phyloP scores from a whole-genome alignment of 164 flowering plant genomes.

The Kingdonia uniflora region DNA sequence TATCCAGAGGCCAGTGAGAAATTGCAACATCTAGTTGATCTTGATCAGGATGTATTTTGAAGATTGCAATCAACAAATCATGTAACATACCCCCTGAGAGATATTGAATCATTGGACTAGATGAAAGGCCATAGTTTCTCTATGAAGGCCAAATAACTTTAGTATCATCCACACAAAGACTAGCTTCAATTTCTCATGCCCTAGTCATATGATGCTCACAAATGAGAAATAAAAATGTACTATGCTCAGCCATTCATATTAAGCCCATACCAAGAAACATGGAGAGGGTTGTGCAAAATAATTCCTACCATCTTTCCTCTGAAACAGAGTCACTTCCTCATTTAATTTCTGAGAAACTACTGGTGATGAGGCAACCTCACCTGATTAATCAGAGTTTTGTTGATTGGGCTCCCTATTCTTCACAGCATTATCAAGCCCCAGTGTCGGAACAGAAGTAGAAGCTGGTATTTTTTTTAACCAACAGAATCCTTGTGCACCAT shows the following conservation, averaged over 20 bases:
- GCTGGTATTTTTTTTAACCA: constrained; percentile 8
- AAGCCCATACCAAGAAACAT: constrained; percentile 31
- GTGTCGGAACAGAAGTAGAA: constrained; percentile 5
- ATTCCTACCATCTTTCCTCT: constrained; percentile 20
- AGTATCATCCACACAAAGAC: constrained; percentile 55
- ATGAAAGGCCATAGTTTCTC: constrained; percentile 59
- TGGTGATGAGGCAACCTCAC: constrained; percentile 14
- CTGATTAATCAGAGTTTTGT: constrained; percentile 11
- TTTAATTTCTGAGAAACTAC: constrained; percentile 12
- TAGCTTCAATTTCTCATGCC: constrained; percentile 67
- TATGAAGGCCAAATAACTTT: constrained; percentile 92
- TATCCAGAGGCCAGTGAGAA: constrained; percentile 70
- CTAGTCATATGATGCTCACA: constrained; percentile 56
- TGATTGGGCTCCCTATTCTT: constrained; percentile 10
- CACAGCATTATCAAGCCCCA: constrained; percentile 10
- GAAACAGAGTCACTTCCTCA: constrained; percentile 19
- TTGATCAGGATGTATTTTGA: constrained; percentile 76
- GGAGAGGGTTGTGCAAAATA: constrained; percentile 17
- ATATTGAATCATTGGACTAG: constrained; percentile 63
- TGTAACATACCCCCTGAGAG: constrained; percentile 66
- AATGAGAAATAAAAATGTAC: constrained; percentile 44
- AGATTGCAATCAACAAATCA: constrained; percentile 72
- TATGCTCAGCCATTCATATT: constrained; percentile 78
- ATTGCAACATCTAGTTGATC: constrained; percentile 95
- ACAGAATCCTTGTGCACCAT: constrained; percentile 9